Percentiles rank a stretch among this genome's conserved stretches.
Conservation (phyloP, 805 yeast species). For the Debaryomyces tyrocola region DNA sequence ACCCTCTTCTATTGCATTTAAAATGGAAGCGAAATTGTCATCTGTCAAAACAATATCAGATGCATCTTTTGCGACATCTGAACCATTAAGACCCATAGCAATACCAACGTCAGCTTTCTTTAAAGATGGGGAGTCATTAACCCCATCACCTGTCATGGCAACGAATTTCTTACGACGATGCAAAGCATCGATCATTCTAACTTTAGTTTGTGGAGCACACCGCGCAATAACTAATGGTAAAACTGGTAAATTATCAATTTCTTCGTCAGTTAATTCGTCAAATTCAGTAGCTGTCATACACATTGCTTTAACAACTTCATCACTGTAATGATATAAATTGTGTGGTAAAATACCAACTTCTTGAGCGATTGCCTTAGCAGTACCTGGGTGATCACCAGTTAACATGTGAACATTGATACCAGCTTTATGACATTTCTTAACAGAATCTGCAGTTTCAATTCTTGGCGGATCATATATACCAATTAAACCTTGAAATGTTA, state of each 20-base stretch:
- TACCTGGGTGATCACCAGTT: constrained; percentile 79
- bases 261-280: constrained; percentile 29
- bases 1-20: constrained; percentile 79
- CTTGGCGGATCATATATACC: constrained; percentile 85
- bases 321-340: constrained; percentile 32
- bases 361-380: constrained; percentile 77
- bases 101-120: constrained; percentile 80
- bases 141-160: constrained; percentile 63
- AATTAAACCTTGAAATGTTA: constrained; percentile 64
- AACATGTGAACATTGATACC: constrained; percentile 81
- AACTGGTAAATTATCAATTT: constrained; percentile 36
- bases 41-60: constrained; percentile 69
- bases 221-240: constrained; percentile 42
- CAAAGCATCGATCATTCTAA: constrained; percentile 41
- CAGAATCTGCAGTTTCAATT: constrained; percentile 64
- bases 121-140: constrained; percentile 76
- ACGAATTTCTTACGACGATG: constrained; percentile 37
- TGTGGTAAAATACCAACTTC: constrained; percentile 76
- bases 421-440: constrained; percentile 65
- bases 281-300: constrained; percentile 39
- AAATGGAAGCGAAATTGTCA: constrained; percentile 77
- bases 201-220: constrained; percentile 43
- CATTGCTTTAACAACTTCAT: constrained; percentile 35
- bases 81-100: constrained; percentile 78
- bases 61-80: constrained; percentile 85